Percentiles rank a stretch among this genome's conserved stretches.
phyloP scores from a whole-genome alignment of 2,329 filamentous ascomycete species.

The Colletotrichum lini region DNA sequence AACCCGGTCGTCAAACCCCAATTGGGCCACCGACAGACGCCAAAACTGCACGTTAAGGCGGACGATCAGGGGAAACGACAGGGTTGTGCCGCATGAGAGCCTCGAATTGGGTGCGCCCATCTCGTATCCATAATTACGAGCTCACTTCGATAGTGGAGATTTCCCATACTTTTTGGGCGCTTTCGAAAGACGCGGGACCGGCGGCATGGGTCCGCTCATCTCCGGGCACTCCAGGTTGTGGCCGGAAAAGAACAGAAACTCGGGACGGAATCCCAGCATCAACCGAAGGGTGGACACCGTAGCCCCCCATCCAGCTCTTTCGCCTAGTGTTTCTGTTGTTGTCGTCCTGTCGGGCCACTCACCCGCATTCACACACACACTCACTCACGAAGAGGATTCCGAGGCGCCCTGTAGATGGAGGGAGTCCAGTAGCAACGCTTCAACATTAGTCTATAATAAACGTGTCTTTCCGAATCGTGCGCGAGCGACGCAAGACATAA shows the following conservation, averaged over 20 bases:
- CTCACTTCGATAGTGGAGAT: conserved; percentile 19
- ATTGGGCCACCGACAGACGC: conserved; percentile 26
- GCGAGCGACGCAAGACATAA: conserved; percentile 33
- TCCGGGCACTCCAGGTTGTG: conserved; percentile 19
- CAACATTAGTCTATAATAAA: conserved; percentile 40
- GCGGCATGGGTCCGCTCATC: conserved; percentile 38
- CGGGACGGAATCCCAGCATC: conserved; percentile 7
- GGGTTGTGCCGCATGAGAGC: conserved; percentile 33
- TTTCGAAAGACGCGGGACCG: conserved; percentile 1
- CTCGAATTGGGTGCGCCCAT: conserved; percentile 27
- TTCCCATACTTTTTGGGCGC: neutral
- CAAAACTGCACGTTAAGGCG: conserved; percentile 30
- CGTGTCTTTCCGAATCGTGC: conserved; percentile 19
- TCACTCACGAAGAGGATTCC: conserved; percentile 1
- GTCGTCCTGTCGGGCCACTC: too few relatives aligned
- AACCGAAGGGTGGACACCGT: too few relatives aligned
- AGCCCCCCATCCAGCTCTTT: neutral
- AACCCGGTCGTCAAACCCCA: conserved; percentile 21
- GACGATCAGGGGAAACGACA: conserved; percentile 29
- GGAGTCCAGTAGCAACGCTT: conserved; percentile 43
- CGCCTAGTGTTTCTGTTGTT: too few relatives aligned
- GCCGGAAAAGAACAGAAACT: conserved; percentile 4
- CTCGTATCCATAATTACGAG: conserved; percentile 41
- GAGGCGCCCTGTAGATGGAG: conserved; percentile 33
- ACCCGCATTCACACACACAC: too few relatives aligned